Percentiles rank a stretch among this genome's conserved stretches.
Conservation (phyloP, 768 basidiomycete species). For the Dictyophora rubrovolvata region DNA sequence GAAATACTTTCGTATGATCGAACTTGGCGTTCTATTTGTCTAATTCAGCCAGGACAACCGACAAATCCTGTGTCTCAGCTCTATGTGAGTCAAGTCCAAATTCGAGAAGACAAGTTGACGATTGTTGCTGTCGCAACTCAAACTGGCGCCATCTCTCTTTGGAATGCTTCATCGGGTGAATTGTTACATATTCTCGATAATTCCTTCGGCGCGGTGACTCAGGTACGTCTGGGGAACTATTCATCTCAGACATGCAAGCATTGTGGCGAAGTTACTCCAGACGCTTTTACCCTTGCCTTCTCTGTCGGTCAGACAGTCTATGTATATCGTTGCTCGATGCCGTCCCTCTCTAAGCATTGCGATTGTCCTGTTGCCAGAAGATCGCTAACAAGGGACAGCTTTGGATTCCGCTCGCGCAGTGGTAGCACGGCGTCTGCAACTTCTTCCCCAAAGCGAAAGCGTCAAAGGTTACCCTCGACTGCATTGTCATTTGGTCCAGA, state of each 20-base stretch:
- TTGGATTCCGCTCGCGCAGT: slow-evolving; percentile 52
- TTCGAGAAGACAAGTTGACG: slow-evolving; percentile 39
- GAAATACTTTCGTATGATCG: slow-evolving; percentile 47
- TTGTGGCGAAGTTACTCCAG: slow-evolving; percentile 59
- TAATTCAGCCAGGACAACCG: slow-evolving; percentile 48
- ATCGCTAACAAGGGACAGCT: slow-evolving; percentile 32
- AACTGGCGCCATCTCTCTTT: slow-evolving; percentile 60
- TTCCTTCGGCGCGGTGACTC: slow-evolving; percentile 44
- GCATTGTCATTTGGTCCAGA: slow-evolving; percentile 28
- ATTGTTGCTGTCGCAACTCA: slow-evolving; percentile 56
- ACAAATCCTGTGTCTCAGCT: slow-evolving; percentile 43
- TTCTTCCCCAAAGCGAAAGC: slow-evolving; percentile 37
- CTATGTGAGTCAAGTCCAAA: slow-evolving; percentile 41
- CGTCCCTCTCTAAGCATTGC: slow-evolving; percentile 52
- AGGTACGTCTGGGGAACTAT: slow-evolving; percentile 51
- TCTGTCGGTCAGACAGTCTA: slow-evolving; percentile 55
- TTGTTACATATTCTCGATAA: slow-evolving; percentile 55
- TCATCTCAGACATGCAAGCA: slow-evolving; percentile 48
- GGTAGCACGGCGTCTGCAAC: slow-evolving; percentile 39
- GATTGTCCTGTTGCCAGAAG: slow-evolving; percentile 43
- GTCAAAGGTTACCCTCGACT: slow-evolving; percentile 39
- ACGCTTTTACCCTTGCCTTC: slow-evolving; percentile 56
- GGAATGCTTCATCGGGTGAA: slow-evolving; percentile 61
- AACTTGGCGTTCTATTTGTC: slow-evolving; percentile 34
- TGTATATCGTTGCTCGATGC: slow-evolving; percentile 53